Evolutionary conservation across 2,329 filamentous ascomycete genomes (phyloP).

Genomic region (Colletotrichum musae): DNA sequence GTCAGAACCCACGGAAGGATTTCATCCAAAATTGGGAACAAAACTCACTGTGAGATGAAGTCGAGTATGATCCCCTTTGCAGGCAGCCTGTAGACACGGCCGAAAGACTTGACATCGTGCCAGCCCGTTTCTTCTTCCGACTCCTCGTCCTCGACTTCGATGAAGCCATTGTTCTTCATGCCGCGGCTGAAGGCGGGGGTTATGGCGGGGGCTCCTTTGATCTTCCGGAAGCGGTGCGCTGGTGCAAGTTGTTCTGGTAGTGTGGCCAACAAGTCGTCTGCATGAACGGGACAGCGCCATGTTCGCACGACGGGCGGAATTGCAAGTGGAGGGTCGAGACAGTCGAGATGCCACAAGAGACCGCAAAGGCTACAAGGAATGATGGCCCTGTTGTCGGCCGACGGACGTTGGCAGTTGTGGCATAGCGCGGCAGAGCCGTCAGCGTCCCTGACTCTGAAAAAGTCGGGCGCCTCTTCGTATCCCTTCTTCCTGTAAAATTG

Average conservation of each 20-base stretch:
- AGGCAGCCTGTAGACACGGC: constrained; percentile 75
- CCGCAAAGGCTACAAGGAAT: constrained; percentile 89
- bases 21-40: background rate
- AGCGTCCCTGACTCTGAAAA: constrained; percentile 76
- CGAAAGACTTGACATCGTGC: constrained; percentile 72
- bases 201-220: constrained; percentile 69
- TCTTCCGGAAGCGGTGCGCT: constrained; percentile 73
- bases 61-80: constrained; percentile 77
- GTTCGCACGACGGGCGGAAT: constrained; percentile 82
- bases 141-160: constrained; percentile 77
- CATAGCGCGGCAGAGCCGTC: constrained; percentile 86
- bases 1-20: constrained; percentile 38
- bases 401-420: constrained; percentile 78
- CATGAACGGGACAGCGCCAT: constrained; percentile 92
- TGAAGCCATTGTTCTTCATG: constrained; percentile 77
- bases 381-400: constrained; percentile 77
- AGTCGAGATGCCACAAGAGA: constrained; percentile 92
- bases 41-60: constrained; percentile 76
- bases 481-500: constrained; percentile 62
- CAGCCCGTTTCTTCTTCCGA: constrained; percentile 70
- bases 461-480: constrained; percentile 76
- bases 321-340: constrained; percentile 86
- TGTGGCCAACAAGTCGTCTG: constrained; percentile 79
- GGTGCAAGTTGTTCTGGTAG: constrained; percentile 70
- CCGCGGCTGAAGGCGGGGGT: constrained; percentile 73